These are phyloP conservation scores for Hawksworthiomyces lignivorus DNA, from an alignment of 2,329 filamentous ascomycete species.

Conservation along the genomic window DNA sequence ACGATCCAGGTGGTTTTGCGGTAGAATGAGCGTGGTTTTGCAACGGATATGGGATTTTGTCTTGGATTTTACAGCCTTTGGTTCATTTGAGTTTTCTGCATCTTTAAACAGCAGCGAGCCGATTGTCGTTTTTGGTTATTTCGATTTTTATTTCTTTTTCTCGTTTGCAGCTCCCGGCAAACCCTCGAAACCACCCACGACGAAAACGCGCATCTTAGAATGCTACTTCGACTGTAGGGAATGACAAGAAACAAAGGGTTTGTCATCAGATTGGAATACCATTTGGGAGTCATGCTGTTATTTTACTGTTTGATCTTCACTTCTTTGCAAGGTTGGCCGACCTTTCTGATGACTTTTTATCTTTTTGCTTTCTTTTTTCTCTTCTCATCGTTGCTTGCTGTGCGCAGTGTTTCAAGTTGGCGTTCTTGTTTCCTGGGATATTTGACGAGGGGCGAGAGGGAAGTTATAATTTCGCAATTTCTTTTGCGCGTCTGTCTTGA, in stretches of 20 bases:
- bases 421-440: neutral
- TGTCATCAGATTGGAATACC: conserved; percentile 18
- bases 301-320: conserved; percentile 7
- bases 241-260: conserved; percentile 8
- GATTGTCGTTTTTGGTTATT: conserved; percentile 24
- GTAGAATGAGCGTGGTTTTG: neutral
- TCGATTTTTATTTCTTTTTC: conserved; percentile 16
- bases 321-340: conserved; percentile 11
- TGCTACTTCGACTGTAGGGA: conserved; percentile 8
- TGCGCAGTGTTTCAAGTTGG: neutral
- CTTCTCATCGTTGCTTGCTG: neutral
- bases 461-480: neutral
- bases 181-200: conserved; percentile 3
- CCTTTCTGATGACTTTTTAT: conserved; percentile 10
- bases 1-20: conserved; percentile 8
- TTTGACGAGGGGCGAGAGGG: conserved; percentile 6
- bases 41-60: neutral
- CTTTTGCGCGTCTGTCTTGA: neutral
- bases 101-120: conserved; percentile 36
- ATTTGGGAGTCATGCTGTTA: conserved; percentile 15
- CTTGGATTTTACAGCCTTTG: neutral
- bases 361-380: neutral
- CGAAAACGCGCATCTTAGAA: conserved; percentile 8
- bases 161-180: conserved; percentile 31
- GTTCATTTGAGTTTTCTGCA: no score